Base-by-base conservation (phyloP, 306 rosid genomes). In the Arachis hypogaea region DNA sequence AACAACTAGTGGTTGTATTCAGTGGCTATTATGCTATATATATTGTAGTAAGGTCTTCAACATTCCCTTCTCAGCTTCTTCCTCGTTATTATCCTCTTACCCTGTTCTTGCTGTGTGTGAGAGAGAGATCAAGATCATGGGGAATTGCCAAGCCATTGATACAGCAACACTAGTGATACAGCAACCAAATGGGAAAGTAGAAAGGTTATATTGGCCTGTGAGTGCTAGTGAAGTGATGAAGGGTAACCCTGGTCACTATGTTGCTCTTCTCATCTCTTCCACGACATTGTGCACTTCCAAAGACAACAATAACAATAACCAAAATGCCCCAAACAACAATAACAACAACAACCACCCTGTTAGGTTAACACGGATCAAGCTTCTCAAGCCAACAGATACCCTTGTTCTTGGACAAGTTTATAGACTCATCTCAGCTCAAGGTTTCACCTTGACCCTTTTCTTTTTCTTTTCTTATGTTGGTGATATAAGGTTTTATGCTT, bases 101-200 rank as follows among this genome's bases (percentile, higher is more conserved):
- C 44, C 52, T 64, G 16, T 51, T 12, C 5, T 52, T 59, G 49
- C n/a, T 11, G 57, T 10, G 80, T 33, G 69, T 22, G 43, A 66
- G 71, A 29, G 7, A 73, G 29, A 72, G 57, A 58, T 4, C 30
- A 43, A 74, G 76, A 72, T 67, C 56, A 91, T 94, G 99, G 99
- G 99, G 45, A 94, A 94, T 67, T 94, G 99, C n/a, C 99, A 94
- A 81, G 99, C 99, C 50, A 78, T 88, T 79, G 99, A 94, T 86
- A 84, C 99, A 16, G 99, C 99, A 66, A 89, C 93, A 7, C 81
- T 94, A 36, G 95, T 88, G 41, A 86, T 94, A 40, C 96, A 94
- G 50, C 92, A 92, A 65, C 96, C 99, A 33, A 88, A 78, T 84
- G 99, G 99, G 41, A 92, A 94, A 82, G 90, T 75, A 38, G 97